Conservation (phyloP, 257 asterid genomes). For the Rhazya stricta region DNA sequence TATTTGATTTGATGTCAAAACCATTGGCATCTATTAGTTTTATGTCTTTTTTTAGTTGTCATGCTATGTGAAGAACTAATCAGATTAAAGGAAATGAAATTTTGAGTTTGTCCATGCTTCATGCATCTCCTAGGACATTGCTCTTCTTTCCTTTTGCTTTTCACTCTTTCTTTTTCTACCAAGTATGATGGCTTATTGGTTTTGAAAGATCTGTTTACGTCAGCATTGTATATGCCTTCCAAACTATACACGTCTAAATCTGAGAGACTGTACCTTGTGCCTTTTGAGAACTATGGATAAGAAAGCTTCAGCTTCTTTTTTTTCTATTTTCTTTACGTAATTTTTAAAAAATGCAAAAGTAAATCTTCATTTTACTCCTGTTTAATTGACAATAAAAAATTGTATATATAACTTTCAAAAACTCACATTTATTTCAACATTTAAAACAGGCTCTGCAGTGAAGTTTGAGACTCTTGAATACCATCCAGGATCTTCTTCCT, state of each 20-base stretch:
- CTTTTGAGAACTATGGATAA: background rate
- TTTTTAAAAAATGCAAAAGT: too few species aligned
- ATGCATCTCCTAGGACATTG: background rate
- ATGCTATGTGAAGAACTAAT: background rate
- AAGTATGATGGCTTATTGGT: background rate
- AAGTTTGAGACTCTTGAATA: slow-evolving; percentile 78
- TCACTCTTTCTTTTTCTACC: background rate
- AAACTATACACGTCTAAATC: background rate
- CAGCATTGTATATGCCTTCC: background rate
- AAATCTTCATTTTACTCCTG: background rate
- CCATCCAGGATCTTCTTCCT: slow-evolving; percentile 99
- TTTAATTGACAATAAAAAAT: background rate
- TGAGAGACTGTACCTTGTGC: background rate
- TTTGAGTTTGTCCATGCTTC: background rate
- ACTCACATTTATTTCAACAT: slow-evolving; percentile 79
- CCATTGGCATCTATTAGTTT: background rate
- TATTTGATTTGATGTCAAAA: background rate
- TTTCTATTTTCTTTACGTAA: too few species aligned
- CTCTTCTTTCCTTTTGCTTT: background rate
- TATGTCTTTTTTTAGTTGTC: background rate
- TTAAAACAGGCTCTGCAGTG: slow-evolving; percentile 58
- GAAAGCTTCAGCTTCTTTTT: too few species aligned
- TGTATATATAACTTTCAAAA: background rate
- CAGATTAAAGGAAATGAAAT: background rate
- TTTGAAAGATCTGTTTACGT: background rate